A percentile compares a stretch with the other conserved stretches of the same genome.
These are phyloP conservation scores for Cercophora sp. DNA, from an alignment of 495 filamentous ascomycete genomes.

Conservation along the genomic window DNA sequence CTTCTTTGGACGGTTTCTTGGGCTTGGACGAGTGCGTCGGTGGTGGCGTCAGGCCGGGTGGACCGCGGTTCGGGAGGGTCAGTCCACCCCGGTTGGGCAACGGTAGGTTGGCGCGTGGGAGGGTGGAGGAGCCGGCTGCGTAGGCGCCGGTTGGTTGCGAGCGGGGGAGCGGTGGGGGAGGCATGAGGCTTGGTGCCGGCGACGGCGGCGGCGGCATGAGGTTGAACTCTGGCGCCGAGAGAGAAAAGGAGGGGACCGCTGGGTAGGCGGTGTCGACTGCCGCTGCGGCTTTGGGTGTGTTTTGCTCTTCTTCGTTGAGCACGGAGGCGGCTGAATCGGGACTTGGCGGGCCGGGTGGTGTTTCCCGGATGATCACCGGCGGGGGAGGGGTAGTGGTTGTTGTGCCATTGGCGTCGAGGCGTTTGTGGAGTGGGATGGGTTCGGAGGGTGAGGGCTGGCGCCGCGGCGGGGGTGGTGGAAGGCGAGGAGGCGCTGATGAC, in stretches of 20 bases:
- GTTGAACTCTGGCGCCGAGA: constrained; percentile 30
- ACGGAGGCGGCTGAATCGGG: constrained; percentile 14
- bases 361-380: neutral
- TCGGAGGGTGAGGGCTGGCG: neutral
- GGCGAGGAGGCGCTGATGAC: constrained; percentile 20
- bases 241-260: constrained; percentile 42
- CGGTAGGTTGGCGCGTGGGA: constrained; percentile 19
- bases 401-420: neutral
- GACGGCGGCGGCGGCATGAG: constrained; percentile 31
- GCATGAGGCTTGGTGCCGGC: constrained; percentile 17
- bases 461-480: constrained; percentile 24
- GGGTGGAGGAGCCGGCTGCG: constrained; percentile 24
- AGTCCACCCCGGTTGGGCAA: constrained; percentile 29
- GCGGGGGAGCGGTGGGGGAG: constrained; percentile 19
- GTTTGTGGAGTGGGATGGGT: neutral
- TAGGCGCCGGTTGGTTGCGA: constrained; percentile 18
- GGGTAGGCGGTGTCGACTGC: constrained; percentile 5
- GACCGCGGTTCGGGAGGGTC: constrained; percentile 31
- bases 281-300: constrained; percentile 39
- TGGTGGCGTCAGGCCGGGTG: constrained; percentile 33
- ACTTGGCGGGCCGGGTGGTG: constrained; percentile 5
- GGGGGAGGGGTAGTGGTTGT: constrained; percentile 13
- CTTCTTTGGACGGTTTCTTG: constrained; percentile 49
- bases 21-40: constrained; percentile 46
- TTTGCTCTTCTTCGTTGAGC: constrained; percentile 34